Evolutionary conservation across 768 basidiomycete species (phyloP).

Genomic region (Amanita subjunquillea): DNA sequence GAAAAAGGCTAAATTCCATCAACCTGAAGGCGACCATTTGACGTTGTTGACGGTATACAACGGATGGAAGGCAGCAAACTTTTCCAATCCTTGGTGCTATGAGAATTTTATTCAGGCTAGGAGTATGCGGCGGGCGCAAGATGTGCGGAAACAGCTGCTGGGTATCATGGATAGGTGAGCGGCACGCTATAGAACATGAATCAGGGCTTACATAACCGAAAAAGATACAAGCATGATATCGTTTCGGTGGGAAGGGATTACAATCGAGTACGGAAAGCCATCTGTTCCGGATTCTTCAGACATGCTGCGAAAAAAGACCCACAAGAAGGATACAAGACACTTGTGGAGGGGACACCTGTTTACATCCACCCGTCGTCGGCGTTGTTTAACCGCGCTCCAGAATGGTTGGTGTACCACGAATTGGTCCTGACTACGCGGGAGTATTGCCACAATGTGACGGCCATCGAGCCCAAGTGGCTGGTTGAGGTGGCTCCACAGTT

Average conservation of each 20-base stretch:
- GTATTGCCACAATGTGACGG: conserved; percentile 89
- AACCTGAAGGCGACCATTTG: conserved; percentile 95
- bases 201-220: conserved; percentile 4
- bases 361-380: conserved; percentile 98
- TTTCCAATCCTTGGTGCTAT: conserved; percentile 98
- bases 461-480: conserved; percentile 97
- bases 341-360: conserved; percentile 96
- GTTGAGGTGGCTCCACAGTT: conserved; percentile 97
- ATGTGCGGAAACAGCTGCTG: conserved; percentile 92
- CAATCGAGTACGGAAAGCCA: conserved; percentile 88
- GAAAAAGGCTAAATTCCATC: conserved; percentile 99
- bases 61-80: conserved; percentile 94
- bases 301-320: conserved; percentile 99
- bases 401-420: conserved; percentile 96
- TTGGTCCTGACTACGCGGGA: conserved; percentile 93
- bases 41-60: conserved; percentile 94
- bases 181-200: background rate
- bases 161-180: conserved; percentile 97
- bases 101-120: conserved; percentile 98
- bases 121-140: conserved; percentile 94
- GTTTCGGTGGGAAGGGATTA: conserved; percentile 87
- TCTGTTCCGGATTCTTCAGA: conserved; percentile 96
- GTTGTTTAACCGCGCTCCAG: conserved; percentile 92
- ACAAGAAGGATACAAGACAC: conserved; percentile 96
- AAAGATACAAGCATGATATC: conserved; percentile 94